These are phyloP conservation scores for Pontederia paniculata DNA, from an alignment of 176 grass and related monocot species.

Conservation along the genomic window DNA sequence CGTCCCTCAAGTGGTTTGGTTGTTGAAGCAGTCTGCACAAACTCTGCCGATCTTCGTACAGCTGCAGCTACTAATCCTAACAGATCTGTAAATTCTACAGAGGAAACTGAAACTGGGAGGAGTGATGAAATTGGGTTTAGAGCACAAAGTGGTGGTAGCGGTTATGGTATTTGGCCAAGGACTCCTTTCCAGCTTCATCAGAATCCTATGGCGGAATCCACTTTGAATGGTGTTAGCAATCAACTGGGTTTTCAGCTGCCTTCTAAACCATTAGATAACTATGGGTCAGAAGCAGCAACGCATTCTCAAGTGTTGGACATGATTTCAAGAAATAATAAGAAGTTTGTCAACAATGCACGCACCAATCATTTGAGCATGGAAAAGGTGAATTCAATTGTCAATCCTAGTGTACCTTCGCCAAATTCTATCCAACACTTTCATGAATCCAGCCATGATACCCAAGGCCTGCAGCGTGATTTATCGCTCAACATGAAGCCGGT, in stretches of 20 bases:
- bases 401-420: slow-evolving; percentile 9
- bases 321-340: slow-evolving; percentile 20
- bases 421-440: slow-evolving; percentile 10
- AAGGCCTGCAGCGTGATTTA: neutral
- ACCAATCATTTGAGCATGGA: slow-evolving; percentile 25
- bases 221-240: slow-evolving; percentile 34
- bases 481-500: neutral
- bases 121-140: slow-evolving; percentile 16
- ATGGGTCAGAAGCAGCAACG: neutral
- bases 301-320: neutral
- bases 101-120: neutral
- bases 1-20: neutral
- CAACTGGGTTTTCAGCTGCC: neutral
- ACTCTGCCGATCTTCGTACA: neutral
- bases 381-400: slow-evolving; percentile 19
- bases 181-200: slow-evolving; percentile 16
- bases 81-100: neutral
- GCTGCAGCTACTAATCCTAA: slow-evolving; percentile 15
- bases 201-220: slow-evolving; percentile 17
- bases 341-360: neutral
- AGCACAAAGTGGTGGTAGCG: slow-evolving; percentile 15
- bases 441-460: neutral
- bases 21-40: slow-evolving; percentile 1
- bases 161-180: slow-evolving; percentile 22
- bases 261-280: neutral